phyloP scores from a whole-genome alignment of 768 basidiomycete genomes.

The Filobasidium floriforme region DNA sequence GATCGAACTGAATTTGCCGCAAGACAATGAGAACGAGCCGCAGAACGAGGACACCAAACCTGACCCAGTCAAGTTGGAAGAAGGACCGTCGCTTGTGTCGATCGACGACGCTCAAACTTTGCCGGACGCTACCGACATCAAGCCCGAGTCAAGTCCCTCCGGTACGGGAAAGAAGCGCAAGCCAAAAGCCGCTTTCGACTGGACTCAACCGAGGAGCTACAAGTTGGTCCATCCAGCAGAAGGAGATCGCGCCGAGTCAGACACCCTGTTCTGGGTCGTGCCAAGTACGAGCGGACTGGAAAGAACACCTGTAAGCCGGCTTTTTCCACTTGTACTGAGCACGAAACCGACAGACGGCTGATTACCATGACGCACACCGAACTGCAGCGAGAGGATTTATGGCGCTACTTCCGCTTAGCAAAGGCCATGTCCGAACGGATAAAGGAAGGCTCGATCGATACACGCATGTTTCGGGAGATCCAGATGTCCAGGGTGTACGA shows the following conservation, averaged over 20 bases:
- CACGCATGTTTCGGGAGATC: conserved; percentile 12
- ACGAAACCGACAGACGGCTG: neutral
- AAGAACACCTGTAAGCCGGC: conserved; percentile 56
- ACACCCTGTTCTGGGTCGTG: conserved; percentile 67
- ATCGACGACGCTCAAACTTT: neutral
- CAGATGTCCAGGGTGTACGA: neutral
- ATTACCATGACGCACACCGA: neutral
- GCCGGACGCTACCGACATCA: neutral
- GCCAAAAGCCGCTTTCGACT: conserved; percentile 26
- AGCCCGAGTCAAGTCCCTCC: neutral
- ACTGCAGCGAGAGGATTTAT: conserved; percentile 5
- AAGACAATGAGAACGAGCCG: neutral
- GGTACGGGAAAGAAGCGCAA: neutral
- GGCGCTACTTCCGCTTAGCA: conserved; percentile 5
- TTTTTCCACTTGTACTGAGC: too few relatives aligned
- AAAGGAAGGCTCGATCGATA: neutral
- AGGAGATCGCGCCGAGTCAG: conserved; percentile 32
- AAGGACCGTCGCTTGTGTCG: neutral
- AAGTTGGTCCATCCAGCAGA: conserved; percentile 19
- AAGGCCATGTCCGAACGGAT: neutral
- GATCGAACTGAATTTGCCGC: neutral
- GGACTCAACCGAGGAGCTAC: conserved; percentile 29
- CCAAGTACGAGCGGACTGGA: conserved; percentile 71
- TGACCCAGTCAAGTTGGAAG: too few relatives aligned
- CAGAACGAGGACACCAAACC: neutral